phyloP scores from a whole-genome alignment of 495 filamentous ascomycete genomes.

The Cercophora newfieldiana region DNA sequence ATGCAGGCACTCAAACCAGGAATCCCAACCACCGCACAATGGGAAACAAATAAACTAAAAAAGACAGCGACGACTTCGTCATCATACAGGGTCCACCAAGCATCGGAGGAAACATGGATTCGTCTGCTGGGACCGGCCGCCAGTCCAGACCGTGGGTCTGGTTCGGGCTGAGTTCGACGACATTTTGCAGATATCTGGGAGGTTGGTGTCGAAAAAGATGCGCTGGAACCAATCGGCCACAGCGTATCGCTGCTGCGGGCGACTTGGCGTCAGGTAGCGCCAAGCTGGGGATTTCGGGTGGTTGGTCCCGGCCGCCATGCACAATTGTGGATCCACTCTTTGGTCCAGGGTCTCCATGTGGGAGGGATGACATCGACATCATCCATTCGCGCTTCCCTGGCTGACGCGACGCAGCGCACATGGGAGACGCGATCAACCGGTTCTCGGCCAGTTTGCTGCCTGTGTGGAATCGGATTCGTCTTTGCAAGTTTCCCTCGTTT shows the following conservation, averaged over 20 bases:
- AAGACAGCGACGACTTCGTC: conserved; percentile 1
- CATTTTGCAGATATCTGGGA: neutral
- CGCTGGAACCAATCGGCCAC: neutral
- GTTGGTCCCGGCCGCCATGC: neutral
- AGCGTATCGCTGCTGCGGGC: neutral
- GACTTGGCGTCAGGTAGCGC: neutral
- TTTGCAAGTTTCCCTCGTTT: neutral
- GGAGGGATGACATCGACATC: neutral
- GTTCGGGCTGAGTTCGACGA: neutral
- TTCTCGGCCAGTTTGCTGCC: too few relatives aligned
- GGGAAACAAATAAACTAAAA: neutral
- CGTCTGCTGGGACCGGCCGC: neutral
- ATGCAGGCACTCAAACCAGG: conserved; percentile 5
- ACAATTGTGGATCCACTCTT: neutral
- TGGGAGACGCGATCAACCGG: neutral
- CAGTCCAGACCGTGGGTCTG: neutral
- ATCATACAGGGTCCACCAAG: neutral
- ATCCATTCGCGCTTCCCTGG: neutral
- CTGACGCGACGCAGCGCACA: neutral
- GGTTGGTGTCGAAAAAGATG: neutral
- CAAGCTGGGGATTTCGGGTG: conserved; percentile 10
- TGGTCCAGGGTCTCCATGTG: neutral
- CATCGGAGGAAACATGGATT: neutral
- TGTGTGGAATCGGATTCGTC: neutral
- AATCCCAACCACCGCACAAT: conserved; percentile 19